Percentiles rank a stretch among this genome's conserved stretches.
Conservation (phyloP, 2,329 filamentous ascomycete species). For the Xylariaceae sp. region DNA sequence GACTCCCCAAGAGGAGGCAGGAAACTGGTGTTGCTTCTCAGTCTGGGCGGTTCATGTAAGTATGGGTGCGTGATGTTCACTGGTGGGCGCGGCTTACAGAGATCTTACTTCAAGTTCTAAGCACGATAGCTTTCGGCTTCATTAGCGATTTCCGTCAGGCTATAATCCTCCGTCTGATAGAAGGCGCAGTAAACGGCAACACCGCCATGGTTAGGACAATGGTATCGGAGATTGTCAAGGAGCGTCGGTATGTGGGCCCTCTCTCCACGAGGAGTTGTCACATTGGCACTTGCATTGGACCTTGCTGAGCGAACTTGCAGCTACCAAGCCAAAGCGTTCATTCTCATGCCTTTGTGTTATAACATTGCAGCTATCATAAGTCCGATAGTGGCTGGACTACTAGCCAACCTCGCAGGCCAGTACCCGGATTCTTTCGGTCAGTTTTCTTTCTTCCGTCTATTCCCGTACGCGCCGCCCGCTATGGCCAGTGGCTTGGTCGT, state of each 20-base stretch:
- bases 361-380: conserved; percentile 16
- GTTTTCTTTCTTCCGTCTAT: conserved; percentile 17
- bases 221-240: conserved; percentile 22
- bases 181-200: conserved; percentile 19
- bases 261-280: no score
- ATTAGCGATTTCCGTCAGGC: conserved; percentile 21
- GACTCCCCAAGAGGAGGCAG: conserved; percentile 18
- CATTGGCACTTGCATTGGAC: background rate
- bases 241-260: conserved; percentile 14
- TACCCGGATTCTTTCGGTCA: background rate
- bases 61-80: background rate
- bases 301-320: background rate
- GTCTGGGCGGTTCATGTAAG: conserved; percentile 20
- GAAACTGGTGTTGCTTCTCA: conserved; percentile 19
- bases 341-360: conserved; percentile 22
- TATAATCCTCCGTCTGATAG: conserved; percentile 14
- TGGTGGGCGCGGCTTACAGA: conserved; percentile 7
- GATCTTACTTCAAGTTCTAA: conserved; percentile 8
- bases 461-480: conserved; percentile 17
- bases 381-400: conserved; percentile 15
- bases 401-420: conserved; percentile 9
- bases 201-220: conserved; percentile 23
- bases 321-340: conserved; percentile 20
- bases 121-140: conserved; percentile 21
- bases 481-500: conserved; percentile 13